Conservation (phyloP, 371 early-diverging fungal genomes). For the Mucor racemosus region DNA sequence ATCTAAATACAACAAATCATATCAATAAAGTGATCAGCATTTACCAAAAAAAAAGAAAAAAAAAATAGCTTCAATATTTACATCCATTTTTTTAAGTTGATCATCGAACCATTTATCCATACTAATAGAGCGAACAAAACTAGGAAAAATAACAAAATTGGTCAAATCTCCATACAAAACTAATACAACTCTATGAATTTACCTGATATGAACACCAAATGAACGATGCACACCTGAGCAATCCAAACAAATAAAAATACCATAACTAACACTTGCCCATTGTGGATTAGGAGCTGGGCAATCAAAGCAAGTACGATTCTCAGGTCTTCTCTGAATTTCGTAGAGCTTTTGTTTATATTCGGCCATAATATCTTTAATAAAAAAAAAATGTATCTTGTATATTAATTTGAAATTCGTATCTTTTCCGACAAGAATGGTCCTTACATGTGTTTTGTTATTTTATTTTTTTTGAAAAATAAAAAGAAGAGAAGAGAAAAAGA, state of each 20-base stretch:
- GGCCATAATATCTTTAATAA: conserved; percentile 26
- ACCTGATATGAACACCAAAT: conserved; percentile 93
- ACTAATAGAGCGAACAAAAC: conserved; percentile 96
- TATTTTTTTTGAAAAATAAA: not conserved
- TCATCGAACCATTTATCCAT: conserved; percentile 99
- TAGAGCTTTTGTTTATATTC: conserved; percentile 71
- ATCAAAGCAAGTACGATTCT: conserved; percentile 82
- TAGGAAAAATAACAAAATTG: conserved; percentile 24
- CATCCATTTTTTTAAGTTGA: conserved; percentile 92
- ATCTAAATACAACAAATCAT: conserved; percentile 43
- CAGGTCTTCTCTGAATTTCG: conserved; percentile 74
- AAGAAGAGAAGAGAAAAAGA: not conserved
- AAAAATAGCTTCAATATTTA: conserved; percentile 20
- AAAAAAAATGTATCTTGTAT: not conserved
- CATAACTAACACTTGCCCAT: conserved; percentile 96
- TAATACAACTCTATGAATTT: not conserved
- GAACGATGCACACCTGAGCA: conserved; percentile 94
- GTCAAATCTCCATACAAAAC: no score
- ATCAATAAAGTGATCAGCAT: not conserved
- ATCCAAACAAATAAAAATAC: conserved; percentile 97
- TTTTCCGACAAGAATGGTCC: not conserved
- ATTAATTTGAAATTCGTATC: not conserved
- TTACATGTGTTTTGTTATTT: not conserved
- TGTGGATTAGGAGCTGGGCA: conserved; percentile 85
- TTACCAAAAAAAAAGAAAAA: no score